Evolutionary conservation across 768 basidiomycete species (phyloP).

Genomic region (Sutorius australiensis): DNA sequence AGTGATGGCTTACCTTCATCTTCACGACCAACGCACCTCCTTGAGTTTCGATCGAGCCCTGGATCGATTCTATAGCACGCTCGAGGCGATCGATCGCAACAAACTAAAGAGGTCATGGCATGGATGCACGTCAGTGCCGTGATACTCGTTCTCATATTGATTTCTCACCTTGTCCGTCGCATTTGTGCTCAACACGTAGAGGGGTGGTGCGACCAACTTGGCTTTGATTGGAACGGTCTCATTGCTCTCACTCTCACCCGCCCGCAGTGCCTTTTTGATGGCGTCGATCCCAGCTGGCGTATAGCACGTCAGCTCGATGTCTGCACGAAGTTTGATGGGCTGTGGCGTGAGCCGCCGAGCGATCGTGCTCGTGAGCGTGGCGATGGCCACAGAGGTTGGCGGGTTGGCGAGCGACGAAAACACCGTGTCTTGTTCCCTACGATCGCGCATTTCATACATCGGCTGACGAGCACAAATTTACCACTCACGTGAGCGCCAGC

Average conservation of each 20-base stretch:
- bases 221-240: slow-evolving; percentile 96
- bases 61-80: slow-evolving; percentile 89
- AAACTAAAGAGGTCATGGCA: slow-evolving; percentile 39
- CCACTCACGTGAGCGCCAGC: slow-evolving; percentile 81
- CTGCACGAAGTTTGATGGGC: slow-evolving; percentile 97
- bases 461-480: too few relatives aligned
- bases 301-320: slow-evolving; percentile 97
- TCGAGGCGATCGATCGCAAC: slow-evolving; percentile 92
- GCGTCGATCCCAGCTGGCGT: slow-evolving; percentile 94
- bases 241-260: slow-evolving; percentile 84
- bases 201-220: slow-evolving; percentile 90
- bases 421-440: slow-evolving; percentile 74
- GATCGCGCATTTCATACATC: background rate
- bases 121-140: background rate
- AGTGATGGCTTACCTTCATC: slow-evolving; percentile 70
- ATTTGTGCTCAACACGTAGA: slow-evolving; percentile 95
- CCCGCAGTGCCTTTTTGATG: slow-evolving; percentile 86
- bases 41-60: slow-evolving; percentile 73
- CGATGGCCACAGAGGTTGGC: slow-evolving; percentile 52
- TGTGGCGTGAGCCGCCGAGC: slow-evolving; percentile 95
- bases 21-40: slow-evolving; percentile 88
- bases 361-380: slow-evolving; percentile 75
- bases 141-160: background rate
- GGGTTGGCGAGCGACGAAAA: slow-evolving; percentile 65
- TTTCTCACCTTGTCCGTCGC: slow-evolving; percentile 85